A percentile compares a stretch with the other conserved stretches of the same genome.
phyloP scores from a whole-genome alignment of 495 filamentous ascomycete species.

The Talaromyces stipitatus region DNA sequence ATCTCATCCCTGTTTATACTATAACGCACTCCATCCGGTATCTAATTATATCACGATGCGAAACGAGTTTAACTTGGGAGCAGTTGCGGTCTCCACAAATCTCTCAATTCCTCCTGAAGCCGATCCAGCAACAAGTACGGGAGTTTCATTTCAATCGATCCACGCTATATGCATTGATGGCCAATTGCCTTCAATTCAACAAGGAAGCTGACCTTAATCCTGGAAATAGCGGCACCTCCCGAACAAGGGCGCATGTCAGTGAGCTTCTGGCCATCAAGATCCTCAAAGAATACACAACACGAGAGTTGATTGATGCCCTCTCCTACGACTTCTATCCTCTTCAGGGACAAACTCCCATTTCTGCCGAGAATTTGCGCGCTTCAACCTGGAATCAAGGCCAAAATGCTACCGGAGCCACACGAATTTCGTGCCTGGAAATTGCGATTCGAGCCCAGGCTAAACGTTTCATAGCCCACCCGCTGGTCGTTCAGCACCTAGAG shows the following conservation, averaged over 20 bases:
- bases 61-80: slow-evolving; percentile 92
- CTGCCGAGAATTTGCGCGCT: slow-evolving; percentile 18
- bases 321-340: slow-evolving; percentile 93
- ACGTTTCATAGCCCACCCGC: slow-evolving; percentile 78
- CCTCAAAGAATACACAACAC: slow-evolving; percentile 77
- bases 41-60: slow-evolving; percentile 71
- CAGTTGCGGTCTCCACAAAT: slow-evolving; percentile 91
- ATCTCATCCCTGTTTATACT: slow-evolving; percentile 77
- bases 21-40: slow-evolving; percentile 82
- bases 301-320: slow-evolving; percentile 83
- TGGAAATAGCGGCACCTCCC: slow-evolving; percentile 72
- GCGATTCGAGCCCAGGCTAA: slow-evolving; percentile 87
- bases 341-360: slow-evolving; percentile 56
- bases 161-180: slow-evolving; percentile 82
- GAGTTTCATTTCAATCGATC: slow-evolving; percentile 74
- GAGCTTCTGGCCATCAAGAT: slow-evolving; percentile 89
- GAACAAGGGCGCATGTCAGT: slow-evolving; percentile 76
- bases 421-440: slow-evolving; percentile 83
- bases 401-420: slow-evolving; percentile 45
- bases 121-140: slow-evolving; percentile 75
- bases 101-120: slow-evolving; percentile 90
- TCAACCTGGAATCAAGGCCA: slow-evolving; percentile 25
- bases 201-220: slow-evolving; percentile 78
- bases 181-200: slow-evolving; percentile 86
- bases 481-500: slow-evolving; percentile 86